phyloP scores from a whole-genome alignment of 2,329 filamentous ascomycete genomes.

The Aspergillus thermomutatus region DNA sequence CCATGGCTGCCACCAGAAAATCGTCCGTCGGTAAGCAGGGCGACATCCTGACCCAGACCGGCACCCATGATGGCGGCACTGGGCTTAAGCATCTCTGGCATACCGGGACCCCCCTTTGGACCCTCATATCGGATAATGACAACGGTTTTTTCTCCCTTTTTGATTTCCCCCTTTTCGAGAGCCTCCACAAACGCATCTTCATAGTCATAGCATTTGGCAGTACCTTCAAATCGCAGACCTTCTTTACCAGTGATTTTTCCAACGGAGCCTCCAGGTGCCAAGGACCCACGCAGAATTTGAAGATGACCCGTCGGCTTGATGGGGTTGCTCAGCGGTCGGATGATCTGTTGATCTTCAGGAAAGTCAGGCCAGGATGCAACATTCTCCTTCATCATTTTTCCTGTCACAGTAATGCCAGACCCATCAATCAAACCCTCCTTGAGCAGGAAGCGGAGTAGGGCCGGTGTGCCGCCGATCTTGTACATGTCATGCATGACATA shows the following conservation, averaged over 20 bases:
- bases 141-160: constrained; percentile 73
- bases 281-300: constrained; percentile 67
- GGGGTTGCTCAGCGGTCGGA: constrained; percentile 63
- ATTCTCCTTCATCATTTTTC: constrained; percentile 58
- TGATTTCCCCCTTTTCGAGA: constrained; percentile 65
- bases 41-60: constrained; percentile 67
- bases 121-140: constrained; percentile 73
- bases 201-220: constrained; percentile 66
- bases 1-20: constrained; percentile 71
- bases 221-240: constrained; percentile 64
- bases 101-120: constrained; percentile 69
- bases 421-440: constrained; percentile 58
- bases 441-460: constrained; percentile 57
- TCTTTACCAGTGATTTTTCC: constrained; percentile 78
- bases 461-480: constrained; percentile 56
- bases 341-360: constrained; percentile 66
- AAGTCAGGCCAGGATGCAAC: constrained; percentile 59
- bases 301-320: constrained; percentile 70
- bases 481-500: constrained; percentile 60
- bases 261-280: constrained; percentile 67
- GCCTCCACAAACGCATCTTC: constrained; percentile 68
- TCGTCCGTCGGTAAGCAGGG: constrained; percentile 67
- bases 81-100: constrained; percentile 73
- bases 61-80: constrained; percentile 71
- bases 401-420: constrained; percentile 59